phyloP scores from a whole-genome alignment of 208 protist species.

The Trichomonas vaginalis region DNA sequence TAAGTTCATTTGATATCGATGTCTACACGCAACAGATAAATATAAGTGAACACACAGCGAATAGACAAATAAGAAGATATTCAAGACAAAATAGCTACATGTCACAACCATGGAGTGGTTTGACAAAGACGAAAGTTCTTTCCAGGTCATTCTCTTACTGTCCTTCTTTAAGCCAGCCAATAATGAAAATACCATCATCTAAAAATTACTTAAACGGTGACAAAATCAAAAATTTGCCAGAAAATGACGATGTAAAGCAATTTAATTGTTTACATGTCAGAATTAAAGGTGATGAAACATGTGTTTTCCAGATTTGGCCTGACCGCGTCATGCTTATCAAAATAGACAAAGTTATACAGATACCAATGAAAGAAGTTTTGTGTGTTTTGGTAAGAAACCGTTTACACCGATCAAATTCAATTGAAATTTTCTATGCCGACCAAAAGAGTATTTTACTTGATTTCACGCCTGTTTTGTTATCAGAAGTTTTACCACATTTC shows the following conservation, averaged over 20 bases:
- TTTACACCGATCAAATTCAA: neutral
- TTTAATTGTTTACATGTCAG: neutral
- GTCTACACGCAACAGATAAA: neutral
- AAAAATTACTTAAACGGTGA: neutral
- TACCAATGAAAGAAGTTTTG: neutral
- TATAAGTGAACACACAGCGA: neutral
- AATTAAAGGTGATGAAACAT: neutral
- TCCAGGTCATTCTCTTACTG: neutral
- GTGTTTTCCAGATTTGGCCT: neutral
- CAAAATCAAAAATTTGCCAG: neutral
- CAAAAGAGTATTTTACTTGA: neutral
- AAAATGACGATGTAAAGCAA: neutral
- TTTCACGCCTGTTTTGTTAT: neutral
- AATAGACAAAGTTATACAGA: neutral
- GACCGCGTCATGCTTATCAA: neutral
- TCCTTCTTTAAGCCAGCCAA: neutral
- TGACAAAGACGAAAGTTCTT: neutral
- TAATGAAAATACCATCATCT: neutral
- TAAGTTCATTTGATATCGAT: neutral
- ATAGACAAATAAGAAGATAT: neutral
- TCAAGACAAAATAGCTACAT: neutral
- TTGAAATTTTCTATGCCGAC: neutral
- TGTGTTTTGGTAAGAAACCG: neutral
- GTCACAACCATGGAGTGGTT: neutral
- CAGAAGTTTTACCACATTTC: neutral